Evolutionary conservation across 768 basidiomycete genomes (phyloP), one percentile per base, ranked within the genome.

Genomic region (Leccinum obscurum): DNA sequence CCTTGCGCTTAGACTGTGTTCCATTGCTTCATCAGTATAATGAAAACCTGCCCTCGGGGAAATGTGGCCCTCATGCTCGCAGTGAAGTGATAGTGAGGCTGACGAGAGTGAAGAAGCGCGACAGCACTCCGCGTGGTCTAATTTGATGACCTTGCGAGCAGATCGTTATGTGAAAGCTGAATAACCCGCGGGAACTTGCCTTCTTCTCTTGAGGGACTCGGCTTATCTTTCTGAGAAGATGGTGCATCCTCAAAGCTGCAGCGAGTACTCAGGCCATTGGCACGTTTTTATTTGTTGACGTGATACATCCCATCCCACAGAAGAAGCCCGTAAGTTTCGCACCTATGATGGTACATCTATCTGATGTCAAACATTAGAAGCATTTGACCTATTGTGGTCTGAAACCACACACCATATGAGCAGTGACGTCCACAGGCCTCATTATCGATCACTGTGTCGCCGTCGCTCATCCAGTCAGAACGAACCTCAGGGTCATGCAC

Each of bases 1-100:
- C 65, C 63, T 63, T 57, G 58, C 55, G 51, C 62, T 41, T 58
- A 35, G 46, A 52, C 55, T 37, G 37, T 58, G 58, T 68, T 72
- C 70, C 61, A 66, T 70, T 68, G 55, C 50, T 57, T 72, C 68
- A 70, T 70, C 50, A 60, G 15, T 52, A 48, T 46, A 54, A 70
- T 71, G 70, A 71, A 68, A 64, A 48, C 70, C 68, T 68, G 61
- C 68, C 61, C 41, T 61, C n/a, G 52, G 54, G 55, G 53, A 56
- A 62, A 57, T 53, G 55, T 60, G 30, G 39, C 49, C 57, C 50
- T 57, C 60, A 51, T 58, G 57, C 59, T 57, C 28, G 55, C 48
- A n/a, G 54, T 54, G 63, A 61, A 52, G 50, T 58, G 54, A 39
- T 30, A 54, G 41, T 22, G 32, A 62, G 46, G 54, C 50, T 51